phyloP scores from a whole-genome alignment of 164 flowering plant genomes.

The Liriodendron chinense region DNA sequence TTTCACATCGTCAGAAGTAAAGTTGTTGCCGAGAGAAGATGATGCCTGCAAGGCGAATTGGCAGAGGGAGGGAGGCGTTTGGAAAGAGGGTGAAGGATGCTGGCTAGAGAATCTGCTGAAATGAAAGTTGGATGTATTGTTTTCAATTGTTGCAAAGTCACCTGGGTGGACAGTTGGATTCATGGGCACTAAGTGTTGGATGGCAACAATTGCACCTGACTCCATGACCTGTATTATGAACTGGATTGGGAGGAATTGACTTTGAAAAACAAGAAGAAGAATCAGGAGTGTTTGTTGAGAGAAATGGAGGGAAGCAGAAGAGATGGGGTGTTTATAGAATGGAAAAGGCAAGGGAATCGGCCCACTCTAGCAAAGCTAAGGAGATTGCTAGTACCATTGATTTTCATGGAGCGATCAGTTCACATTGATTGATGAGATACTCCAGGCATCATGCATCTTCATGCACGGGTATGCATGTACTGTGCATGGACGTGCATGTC shows the following conservation, averaged over 20 bases:
- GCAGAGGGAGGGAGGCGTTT: conserved; percentile 20
- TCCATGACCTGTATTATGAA: conserved; percentile 17
- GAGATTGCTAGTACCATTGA: no score
- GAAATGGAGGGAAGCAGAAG: conserved; percentile 10
- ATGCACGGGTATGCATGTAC: no score
- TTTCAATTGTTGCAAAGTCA: conserved; percentile 29
- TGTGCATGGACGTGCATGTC: background rate
- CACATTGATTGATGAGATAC: no score
- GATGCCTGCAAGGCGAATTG: conserved; percentile 25
- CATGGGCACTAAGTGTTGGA: conserved; percentile 34
- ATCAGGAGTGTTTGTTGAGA: background rate
- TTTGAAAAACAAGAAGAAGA: background rate
- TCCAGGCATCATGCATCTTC: no score
- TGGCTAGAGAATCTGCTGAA: conserved; percentile 28
- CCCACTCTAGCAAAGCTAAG: conserved; percentile 28
- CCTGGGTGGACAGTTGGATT: conserved; percentile 22
- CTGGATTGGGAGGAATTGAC: background rate
- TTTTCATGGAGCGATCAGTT: no score
- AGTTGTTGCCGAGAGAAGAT: no score
- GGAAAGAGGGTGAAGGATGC: conserved; percentile 23
- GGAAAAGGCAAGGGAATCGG: conserved; percentile 32
- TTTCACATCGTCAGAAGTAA: conserved; percentile 80
- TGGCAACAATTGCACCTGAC: conserved; percentile 36
- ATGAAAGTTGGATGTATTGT: conserved; percentile 26
- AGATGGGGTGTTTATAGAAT: conserved; percentile 39